These are phyloP conservation scores for Alternaria arborescens DNA, from an alignment of 2,329 filamentous ascomycete genomes.

Conservation along the genomic window DNA sequence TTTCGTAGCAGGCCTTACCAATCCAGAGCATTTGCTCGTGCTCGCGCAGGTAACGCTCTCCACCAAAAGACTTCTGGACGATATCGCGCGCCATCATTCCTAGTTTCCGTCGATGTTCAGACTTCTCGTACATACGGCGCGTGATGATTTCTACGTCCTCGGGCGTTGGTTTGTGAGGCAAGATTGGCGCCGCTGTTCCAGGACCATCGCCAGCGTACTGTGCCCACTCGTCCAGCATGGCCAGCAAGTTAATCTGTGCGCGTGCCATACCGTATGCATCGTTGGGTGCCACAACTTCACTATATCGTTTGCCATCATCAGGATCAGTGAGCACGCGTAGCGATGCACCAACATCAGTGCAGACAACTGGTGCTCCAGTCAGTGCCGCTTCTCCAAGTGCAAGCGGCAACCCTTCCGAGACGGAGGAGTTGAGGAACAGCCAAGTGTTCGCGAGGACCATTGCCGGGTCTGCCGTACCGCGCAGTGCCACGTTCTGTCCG, in stretches of 20 bases:
- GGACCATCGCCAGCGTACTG: constrained; percentile 64
- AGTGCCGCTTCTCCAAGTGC: constrained; percentile 67
- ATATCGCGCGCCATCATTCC: constrained; percentile 67
- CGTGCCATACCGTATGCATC: constrained; percentile 67
- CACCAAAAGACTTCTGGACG: constrained; percentile 67
- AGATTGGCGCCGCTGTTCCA: constrained; percentile 50
- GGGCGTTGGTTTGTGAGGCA: constrained; percentile 59
- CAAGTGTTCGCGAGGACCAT: constrained; percentile 55
- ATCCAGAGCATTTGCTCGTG: constrained; percentile 64
- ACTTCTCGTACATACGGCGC: constrained; percentile 68
- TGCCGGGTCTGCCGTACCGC: constrained; percentile 64
- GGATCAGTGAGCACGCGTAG: constrained; percentile 65
- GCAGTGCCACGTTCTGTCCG: constrained; percentile 59
- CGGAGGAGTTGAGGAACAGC: constrained; percentile 63
- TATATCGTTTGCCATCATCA: constrained; percentile 59
- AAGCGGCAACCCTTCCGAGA: constrained; percentile 65
- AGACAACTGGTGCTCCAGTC: constrained; percentile 64
- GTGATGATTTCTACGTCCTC: constrained; percentile 64
- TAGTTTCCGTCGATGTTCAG: constrained; percentile 63
- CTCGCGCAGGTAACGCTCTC: constrained; percentile 67
- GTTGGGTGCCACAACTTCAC: constrained; percentile 70
- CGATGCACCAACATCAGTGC: constrained; percentile 65
- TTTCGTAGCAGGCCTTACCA: constrained; percentile 48
- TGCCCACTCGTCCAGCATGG: constrained; percentile 68
- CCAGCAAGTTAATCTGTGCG: constrained; percentile 69